phyloP scores from a whole-genome alignment of 495 filamentous ascomycete genomes.

The Massariosphaeria phaeospora region DNA sequence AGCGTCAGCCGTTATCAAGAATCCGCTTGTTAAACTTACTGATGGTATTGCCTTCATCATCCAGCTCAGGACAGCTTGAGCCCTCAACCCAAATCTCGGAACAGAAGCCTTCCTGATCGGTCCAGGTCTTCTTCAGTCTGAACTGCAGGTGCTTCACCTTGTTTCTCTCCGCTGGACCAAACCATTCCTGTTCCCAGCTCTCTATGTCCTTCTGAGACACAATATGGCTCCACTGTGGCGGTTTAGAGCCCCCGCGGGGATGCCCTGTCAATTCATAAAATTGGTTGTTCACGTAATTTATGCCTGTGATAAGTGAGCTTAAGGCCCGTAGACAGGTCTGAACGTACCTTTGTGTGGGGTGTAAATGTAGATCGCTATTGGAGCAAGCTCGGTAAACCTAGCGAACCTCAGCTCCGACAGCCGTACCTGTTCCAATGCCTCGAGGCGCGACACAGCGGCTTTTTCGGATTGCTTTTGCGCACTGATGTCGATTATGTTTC shows the following conservation, averaged over 20 bases:
- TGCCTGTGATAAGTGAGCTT: neutral
- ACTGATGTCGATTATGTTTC: slow-evolving; percentile 11
- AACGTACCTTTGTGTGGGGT: neutral
- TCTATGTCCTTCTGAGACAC: neutral
- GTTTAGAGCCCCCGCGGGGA: neutral
- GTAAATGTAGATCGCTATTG: slow-evolving; percentile 10
- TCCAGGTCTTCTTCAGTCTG: slow-evolving; percentile 9
- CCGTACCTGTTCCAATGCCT: slow-evolving; percentile 2
- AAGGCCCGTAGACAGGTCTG: neutral
- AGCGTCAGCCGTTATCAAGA: no score
- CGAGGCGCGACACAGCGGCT: neutral
- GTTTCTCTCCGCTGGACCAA: neutral
- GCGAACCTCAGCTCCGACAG: slow-evolving; percentile 3
- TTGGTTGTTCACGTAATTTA: slow-evolving; percentile 10
- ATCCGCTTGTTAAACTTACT: neutral
- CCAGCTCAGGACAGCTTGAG: slow-evolving; percentile 6
- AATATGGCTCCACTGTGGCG: neutral
- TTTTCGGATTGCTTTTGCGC: slow-evolving; percentile 4
- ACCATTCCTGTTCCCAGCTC: neutral
- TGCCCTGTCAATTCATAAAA: slow-evolving; percentile 7
- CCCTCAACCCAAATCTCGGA: slow-evolving; percentile 8
- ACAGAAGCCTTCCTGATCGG: slow-evolving; percentile 1
- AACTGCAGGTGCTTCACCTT: neutral
- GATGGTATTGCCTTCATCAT: neutral
- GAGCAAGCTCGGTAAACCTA: slow-evolving; percentile 2